A percentile compares a stretch with the other conserved stretches of the same genome.
phyloP scores from a whole-genome alignment of 257 asterid species.

The Solanum paucissectum region DNA sequence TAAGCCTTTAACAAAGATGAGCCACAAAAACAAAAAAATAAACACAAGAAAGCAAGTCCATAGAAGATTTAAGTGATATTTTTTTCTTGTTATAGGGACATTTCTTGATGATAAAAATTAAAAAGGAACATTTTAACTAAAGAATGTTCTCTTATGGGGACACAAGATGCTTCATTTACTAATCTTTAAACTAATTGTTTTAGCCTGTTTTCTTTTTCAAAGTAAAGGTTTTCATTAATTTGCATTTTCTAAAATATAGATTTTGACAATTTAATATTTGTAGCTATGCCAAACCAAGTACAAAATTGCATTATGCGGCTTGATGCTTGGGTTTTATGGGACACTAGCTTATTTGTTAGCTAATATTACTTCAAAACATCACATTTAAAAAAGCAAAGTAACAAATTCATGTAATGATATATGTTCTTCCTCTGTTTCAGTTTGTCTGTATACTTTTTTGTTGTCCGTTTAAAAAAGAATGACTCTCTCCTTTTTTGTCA shows the following conservation, averaged over 20 bases:
- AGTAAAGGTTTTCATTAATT: background rate
- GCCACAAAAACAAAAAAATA: background rate
- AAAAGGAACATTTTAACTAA: slow-evolving; percentile 1
- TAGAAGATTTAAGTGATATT: no score
- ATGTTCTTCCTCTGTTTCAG: background rate
- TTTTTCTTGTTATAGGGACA: no score
- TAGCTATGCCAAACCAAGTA: background rate
- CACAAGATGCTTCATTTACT: background rate
- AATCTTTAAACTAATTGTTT: background rate
- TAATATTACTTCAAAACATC: background rate
- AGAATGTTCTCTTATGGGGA: slow-evolving; percentile 16
- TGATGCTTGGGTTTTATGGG: slow-evolving; percentile 13
- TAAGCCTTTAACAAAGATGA: slow-evolving; percentile 16
- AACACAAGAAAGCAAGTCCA: background rate
- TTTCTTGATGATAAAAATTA: background rate
- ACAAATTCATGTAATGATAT: background rate
- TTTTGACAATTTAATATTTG: background rate
- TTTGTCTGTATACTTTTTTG: background rate
- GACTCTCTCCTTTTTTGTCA: background rate
- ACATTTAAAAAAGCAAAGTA: background rate
- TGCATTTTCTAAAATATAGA: background rate
- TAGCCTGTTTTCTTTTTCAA: slow-evolving; percentile 5
- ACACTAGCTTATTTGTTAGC: slow-evolving; percentile 3
- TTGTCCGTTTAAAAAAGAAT: no score
- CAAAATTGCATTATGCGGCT: slow-evolving; percentile 2